Conservation (phyloP, 108 stramenopile species). For the Epipyxis sp. region DNA sequence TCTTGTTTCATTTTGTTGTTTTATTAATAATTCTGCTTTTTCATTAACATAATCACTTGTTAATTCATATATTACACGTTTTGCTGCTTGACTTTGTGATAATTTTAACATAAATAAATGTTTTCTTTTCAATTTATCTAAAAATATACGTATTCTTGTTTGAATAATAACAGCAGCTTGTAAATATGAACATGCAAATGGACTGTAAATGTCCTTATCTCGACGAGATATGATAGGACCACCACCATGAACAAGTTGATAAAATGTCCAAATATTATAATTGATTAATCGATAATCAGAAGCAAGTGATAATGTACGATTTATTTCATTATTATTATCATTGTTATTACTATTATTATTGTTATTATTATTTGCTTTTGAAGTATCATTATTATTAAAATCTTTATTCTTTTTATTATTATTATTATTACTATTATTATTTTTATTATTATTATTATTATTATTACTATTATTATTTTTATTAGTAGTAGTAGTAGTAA, state of each 20-base stretch:
- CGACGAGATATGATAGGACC: slow-evolving; percentile 45
- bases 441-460: neutral
- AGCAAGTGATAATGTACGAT: neutral
- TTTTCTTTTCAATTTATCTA: slow-evolving; percentile 22
- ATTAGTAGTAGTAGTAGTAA: neutral
- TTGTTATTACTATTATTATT: no score
- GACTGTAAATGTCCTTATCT: slow-evolving; percentile 37
- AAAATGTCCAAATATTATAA: slow-evolving; percentile 48
- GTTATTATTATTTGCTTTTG: no score
- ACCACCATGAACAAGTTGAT: slow-evolving; percentile 41
- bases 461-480: neutral
- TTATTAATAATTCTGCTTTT: neutral
- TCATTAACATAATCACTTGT: slow-evolving; percentile 16
- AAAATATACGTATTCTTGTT: slow-evolving; percentile 17
- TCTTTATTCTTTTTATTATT: neutral
- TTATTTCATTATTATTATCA: neutral
- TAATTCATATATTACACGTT: slow-evolving; percentile 27
- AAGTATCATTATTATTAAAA: no score
- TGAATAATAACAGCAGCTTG: slow-evolving; percentile 36
- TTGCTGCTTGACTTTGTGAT: neutral
- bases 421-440: neutral
- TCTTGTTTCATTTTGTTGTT: slow-evolving; percentile 26
- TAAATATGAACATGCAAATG: slow-evolving; percentile 32
- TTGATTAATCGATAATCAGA: slow-evolving; percentile 48
- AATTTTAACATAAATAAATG: slow-evolving; percentile 26